A percentile compares a stretch with the other conserved stretches of the same genome.
Evolutionary conservation across 2,329 filamentous ascomycete species (phyloP).

Genomic region (Claviceps fusiformis): DNA sequence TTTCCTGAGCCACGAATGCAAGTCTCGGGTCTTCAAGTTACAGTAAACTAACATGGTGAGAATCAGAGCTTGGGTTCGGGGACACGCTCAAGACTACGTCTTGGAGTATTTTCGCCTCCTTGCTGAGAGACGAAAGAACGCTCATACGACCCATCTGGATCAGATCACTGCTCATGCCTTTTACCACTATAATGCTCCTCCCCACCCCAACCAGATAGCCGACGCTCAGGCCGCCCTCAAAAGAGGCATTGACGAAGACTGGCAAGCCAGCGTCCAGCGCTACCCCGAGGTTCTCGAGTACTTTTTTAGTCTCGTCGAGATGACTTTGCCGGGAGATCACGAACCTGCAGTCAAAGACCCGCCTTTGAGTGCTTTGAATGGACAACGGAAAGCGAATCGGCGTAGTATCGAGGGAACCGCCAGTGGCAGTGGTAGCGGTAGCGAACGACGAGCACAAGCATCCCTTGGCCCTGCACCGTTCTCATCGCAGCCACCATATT

Average conservation of each 20-base stretch:
- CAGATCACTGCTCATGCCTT: slow-evolving; percentile 40
- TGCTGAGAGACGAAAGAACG: slow-evolving; percentile 45
- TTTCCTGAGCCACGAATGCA: background rate
- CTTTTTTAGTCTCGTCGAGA: slow-evolving; percentile 57
- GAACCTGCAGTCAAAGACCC: slow-evolving; percentile 46
- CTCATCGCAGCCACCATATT: background rate
- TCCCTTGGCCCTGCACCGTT: background rate
- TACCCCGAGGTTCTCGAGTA: slow-evolving; percentile 77
- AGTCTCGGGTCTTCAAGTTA: no score
- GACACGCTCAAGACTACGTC: slow-evolving; percentile 54
- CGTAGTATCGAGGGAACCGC: slow-evolving; percentile 14
- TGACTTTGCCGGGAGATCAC: slow-evolving; percentile 50
- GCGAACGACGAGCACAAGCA: slow-evolving; percentile 1
- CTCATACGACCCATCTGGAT: slow-evolving; percentile 41
- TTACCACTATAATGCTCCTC: slow-evolving; percentile 42
- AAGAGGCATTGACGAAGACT: slow-evolving; percentile 65
- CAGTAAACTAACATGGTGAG: slow-evolving; percentile 7
- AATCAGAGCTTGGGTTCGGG: slow-evolving; percentile 47
- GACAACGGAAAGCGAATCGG: slow-evolving; percentile 32
- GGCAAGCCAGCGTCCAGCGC: slow-evolving; percentile 58
- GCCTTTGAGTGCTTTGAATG: slow-evolving; percentile 39
- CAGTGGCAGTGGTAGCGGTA: background rate
- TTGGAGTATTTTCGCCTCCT: slow-evolving; percentile 50
- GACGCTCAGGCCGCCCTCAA: slow-evolving; percentile 54
- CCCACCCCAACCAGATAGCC: slow-evolving; percentile 48